phyloP scores from a whole-genome alignment of 78 protist genomes.

The Emiliania huxleyi region DNA sequence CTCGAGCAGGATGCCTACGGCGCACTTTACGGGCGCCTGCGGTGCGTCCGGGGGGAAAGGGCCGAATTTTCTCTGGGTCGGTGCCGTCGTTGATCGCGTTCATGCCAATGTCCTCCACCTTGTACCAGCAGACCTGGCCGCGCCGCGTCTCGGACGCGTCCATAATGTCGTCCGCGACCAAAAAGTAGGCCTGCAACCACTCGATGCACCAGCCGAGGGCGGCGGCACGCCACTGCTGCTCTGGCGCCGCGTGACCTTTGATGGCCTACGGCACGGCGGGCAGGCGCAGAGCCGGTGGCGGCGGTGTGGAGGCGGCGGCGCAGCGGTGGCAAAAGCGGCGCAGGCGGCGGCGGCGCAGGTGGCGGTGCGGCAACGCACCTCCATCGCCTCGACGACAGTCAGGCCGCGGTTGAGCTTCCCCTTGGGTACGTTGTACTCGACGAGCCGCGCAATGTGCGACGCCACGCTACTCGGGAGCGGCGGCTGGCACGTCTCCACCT shows the following conservation, averaged over 20 bases:
- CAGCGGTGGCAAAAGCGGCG: too few species aligned
- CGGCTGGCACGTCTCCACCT: background rate
- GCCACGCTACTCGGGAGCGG: background rate
- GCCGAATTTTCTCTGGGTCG: background rate
- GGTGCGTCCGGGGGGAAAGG: background rate
- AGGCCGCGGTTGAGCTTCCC: slow-evolving; percentile 90
- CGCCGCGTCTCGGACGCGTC: slow-evolving; percentile 91
- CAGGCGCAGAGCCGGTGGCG: too few species aligned
- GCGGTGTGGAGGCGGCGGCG: too few species aligned
- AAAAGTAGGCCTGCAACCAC: slow-evolving; percentile 54
- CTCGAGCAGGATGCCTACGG: slow-evolving; percentile 26
- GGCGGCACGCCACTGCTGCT: slow-evolving; percentile 39
- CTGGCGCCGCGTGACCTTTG: background rate
- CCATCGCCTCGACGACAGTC: slow-evolving; percentile 62
- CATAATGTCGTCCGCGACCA: slow-evolving; percentile 98
- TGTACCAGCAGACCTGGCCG: slow-evolving; percentile 93
- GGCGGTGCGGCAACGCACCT: too few species aligned
- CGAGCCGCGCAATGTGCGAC: background rate
- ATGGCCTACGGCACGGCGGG: too few species aligned
- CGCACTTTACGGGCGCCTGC: background rate
- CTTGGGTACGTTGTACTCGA: background rate
- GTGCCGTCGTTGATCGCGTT: slow-evolving; percentile 95
- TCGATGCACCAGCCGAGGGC: slow-evolving; percentile 92
- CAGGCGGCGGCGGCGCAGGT: too few species aligned
- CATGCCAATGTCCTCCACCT: slow-evolving; percentile 62